A percentile compares a stretch with the other conserved stretches of the same genome.
Conservation (phyloP, 495 filamentous ascomycete genomes). For the Penicillium bialowiezense region DNA sequence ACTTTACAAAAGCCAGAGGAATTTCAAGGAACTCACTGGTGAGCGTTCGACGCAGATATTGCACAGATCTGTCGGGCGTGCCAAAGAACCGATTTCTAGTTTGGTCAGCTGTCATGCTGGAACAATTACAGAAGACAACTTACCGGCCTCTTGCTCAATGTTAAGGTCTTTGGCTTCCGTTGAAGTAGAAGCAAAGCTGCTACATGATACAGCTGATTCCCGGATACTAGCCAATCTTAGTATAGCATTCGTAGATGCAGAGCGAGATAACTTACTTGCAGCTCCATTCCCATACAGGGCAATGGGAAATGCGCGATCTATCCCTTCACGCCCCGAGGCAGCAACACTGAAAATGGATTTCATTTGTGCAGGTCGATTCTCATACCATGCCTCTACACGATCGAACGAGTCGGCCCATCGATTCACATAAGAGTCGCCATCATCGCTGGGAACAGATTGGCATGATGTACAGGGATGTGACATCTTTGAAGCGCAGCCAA, state of each 20-base stretch:
- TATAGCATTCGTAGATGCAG: too few relatives aligned
- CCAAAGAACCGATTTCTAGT: conserved; percentile 38
- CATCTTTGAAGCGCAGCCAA: conserved; percentile 14
- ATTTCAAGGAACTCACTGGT: conserved; percentile 22
- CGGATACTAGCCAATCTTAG: conserved; percentile 25
- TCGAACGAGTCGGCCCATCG: conserved; percentile 37
- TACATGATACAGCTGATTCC: conserved; percentile 45
- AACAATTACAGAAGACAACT: not conserved
- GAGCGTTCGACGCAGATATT: conserved; percentile 38
- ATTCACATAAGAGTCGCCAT: conserved; percentile 19
- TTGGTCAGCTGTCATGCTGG: not conserved
- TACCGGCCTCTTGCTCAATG: conserved; percentile 22
- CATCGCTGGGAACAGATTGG: conserved; percentile 17
- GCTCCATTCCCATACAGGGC: conserved; percentile 40
- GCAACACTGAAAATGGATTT: conserved; percentile 27
- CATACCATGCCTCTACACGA: conserved; percentile 37
- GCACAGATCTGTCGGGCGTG: conserved; percentile 46
- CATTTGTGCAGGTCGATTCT: conserved; percentile 39
- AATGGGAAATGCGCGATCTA: conserved; percentile 28
- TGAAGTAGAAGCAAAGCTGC: conserved; percentile 38
- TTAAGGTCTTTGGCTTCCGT: conserved; percentile 31
- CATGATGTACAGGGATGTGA: conserved; percentile 16
- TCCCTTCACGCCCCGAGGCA: conserved; percentile 9
- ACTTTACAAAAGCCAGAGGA: not conserved
- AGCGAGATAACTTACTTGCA: conserved; percentile 26